Percentiles rank a stretch among this genome's conserved stretches.
These are phyloP conservation scores for Capsicum rhomboideum DNA, from an alignment of 257 asterid genomes.

Conservation along the genomic window DNA sequence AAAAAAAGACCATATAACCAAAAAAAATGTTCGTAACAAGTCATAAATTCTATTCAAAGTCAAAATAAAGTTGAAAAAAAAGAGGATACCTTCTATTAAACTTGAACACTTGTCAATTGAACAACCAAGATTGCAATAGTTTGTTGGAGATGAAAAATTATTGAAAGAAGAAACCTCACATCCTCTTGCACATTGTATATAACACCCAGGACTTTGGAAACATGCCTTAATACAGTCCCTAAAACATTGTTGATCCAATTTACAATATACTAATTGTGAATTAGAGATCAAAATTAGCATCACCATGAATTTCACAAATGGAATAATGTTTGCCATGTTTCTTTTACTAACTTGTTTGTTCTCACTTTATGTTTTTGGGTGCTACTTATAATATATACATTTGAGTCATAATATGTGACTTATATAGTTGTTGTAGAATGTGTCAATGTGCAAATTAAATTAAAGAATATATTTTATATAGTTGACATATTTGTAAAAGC, in stretches of 20 bases:
- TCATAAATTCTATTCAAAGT: no score
- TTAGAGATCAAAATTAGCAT: neutral
- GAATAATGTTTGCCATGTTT: neutral
- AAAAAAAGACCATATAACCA: no score
- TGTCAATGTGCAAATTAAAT: neutral
- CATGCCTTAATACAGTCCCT: no score
- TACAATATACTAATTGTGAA: no score
- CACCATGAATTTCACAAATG: neutral
- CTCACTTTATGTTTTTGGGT: neutral
- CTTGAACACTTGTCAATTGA: no score
- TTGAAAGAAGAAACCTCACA: no score
- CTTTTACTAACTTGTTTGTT: neutral
- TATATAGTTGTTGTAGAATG: neutral
- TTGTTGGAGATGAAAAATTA: neutral
- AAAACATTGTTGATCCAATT: no score
- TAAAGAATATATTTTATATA: neutral
- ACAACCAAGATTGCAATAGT: no score
- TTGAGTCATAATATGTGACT: neutral
- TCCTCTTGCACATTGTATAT: no score
- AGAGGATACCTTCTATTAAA: no score
- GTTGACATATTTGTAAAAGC: neutral
- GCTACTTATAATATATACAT: neutral
- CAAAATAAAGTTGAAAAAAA: no score
- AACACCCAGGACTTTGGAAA: neutral
- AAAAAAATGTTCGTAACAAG: neutral